A percentile compares a stretch with the other conserved stretches of the same genome.
Conservation (phyloP, 2,329 filamentous ascomycete species). For the Plenodomus lindquistii region DNA sequence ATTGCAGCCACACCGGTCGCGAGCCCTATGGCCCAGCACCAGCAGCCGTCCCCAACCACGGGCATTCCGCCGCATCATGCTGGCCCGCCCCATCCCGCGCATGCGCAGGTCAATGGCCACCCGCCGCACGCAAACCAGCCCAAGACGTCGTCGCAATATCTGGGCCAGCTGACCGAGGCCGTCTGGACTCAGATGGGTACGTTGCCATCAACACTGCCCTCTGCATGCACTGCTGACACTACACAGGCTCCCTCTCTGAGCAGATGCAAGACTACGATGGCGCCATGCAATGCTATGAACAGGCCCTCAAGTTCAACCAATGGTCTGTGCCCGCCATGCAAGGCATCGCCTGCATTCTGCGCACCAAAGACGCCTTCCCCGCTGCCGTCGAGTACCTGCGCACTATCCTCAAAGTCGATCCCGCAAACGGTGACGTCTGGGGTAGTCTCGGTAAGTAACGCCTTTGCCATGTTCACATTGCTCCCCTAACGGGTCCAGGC, state of each 20-base stretch:
- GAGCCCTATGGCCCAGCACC: conserved; percentile 66
- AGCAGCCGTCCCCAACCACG: conserved; percentile 80
- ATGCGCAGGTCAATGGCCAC: conserved; percentile 59
- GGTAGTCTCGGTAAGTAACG: conserved; percentile 76
- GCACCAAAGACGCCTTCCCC: conserved; percentile 89
- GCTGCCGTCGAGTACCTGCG: conserved; percentile 93
- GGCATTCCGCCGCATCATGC: conserved; percentile 69
- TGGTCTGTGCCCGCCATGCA: conserved; percentile 92
- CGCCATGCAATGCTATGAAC: conserved; percentile 87
- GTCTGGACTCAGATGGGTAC: conserved; percentile 93
- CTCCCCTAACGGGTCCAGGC: conserved; percentile 56
- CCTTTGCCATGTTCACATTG: neutral
- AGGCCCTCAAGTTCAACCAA: conserved; percentile 82
- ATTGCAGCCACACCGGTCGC: conserved; percentile 10
- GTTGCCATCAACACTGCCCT: conserved; percentile 30
- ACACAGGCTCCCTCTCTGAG: conserved; percentile 79
- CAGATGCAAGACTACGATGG: conserved; percentile 86
- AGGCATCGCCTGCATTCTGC: conserved; percentile 86
- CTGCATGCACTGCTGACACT: conserved; percentile 17
- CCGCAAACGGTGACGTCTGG: conserved; percentile 92
- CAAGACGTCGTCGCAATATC: conserved; percentile 70
- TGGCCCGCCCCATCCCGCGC: conserved; percentile 67
- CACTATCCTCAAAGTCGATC: conserved; percentile 86
- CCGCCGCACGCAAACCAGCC: conserved; percentile 62
- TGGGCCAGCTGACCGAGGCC: conserved; percentile 78